phyloP scores from a whole-genome alignment of 164 flowering plant species.

The Magnolia kwangsiensis region DNA sequence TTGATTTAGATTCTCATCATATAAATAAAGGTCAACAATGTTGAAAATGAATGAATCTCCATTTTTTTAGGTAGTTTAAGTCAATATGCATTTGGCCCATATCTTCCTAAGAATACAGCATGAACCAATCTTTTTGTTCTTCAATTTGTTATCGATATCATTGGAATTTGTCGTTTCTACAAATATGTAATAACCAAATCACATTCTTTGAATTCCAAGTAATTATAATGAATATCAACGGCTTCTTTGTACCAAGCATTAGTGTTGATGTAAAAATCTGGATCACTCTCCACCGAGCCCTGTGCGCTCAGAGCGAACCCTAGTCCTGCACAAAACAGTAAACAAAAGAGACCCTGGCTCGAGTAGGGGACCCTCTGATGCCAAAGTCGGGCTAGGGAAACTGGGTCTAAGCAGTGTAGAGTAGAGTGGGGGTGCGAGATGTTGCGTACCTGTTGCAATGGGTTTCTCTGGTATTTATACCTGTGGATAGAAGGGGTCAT shows the following conservation, averaged over 20 bases:
- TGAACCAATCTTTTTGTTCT: conserved; percentile 1
- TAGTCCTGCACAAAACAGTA: too few relatives aligned
- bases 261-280: too few relatives aligned
- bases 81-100: conserved; percentile 1
- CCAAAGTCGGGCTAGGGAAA: too few relatives aligned
- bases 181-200: conserved; percentile 8
- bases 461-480: too few relatives aligned
- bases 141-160: not conserved
- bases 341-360: too few relatives aligned
- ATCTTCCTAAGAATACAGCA: not conserved
- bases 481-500: too few relatives aligned
- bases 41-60: not conserved
- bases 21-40: not conserved
- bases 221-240: not conserved
- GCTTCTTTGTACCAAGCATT: not conserved
- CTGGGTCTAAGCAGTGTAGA: too few relatives aligned
- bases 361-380: too few relatives aligned
- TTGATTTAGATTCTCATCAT: not conserved
- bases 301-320: too few relatives aligned
- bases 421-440: too few relatives aligned
- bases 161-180: not conserved
- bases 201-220: not conserved
- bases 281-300: too few relatives aligned
- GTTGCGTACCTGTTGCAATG: too few relatives aligned
- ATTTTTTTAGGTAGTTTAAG: not conserved